Evolutionary conservation across 2,329 filamentous ascomycete species (phyloP), one percentile per base, ranked within the genome.

Genomic region (Aureobasidium melanogenum): DNA sequence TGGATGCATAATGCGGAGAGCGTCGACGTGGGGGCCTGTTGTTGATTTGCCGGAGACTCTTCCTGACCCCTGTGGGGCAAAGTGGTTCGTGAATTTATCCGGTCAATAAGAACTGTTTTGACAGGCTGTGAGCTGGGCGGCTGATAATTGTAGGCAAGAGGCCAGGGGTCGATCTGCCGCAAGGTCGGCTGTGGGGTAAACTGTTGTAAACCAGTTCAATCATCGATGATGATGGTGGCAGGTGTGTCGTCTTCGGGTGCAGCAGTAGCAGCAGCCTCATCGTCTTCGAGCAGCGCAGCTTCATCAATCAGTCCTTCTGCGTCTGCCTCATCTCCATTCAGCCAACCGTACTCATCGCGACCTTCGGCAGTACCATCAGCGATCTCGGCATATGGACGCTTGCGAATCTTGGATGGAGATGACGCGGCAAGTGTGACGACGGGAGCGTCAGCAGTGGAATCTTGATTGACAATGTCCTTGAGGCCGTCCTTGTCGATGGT

Each of bases 331-430:
- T 82, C 80, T 61, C 87, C 85, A 66, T 88, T 83, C 41, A 81
- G 82, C 87, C 87, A 91, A 68, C 89, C 89, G 67, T 88, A 84
- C 64, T 89, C 87, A 63, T 87, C 85, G 17, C 79, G 78, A 32
- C 81, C 82, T 46, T 86, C 84, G 64, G 83, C 87, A 64, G 85
- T 83, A 57, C 80, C 81, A 47, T 87, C 81, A 36, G 76, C 77
- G 58, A 88, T 77, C 70, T 90, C 76, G 47, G 74, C 69, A 59
- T 74, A 76, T 10, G 66, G 84, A 67, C 88, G 80, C 74, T 91
- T 91, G 34, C 74, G 77, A 30, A 75, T 75, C 63, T 79, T 71
- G 8, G 59, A 51, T 36, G 67, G 66, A 2, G 67, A 65, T 9
- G 66, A 59, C 19, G 58, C 63, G 26, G 50, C 58, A 47, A 61